Percentiles rank a stretch among this genome's conserved stretches.
phyloP scores from a whole-genome alignment of 1,284 basidiomycete genomes.

The Coriolopsis trogii region DNA sequence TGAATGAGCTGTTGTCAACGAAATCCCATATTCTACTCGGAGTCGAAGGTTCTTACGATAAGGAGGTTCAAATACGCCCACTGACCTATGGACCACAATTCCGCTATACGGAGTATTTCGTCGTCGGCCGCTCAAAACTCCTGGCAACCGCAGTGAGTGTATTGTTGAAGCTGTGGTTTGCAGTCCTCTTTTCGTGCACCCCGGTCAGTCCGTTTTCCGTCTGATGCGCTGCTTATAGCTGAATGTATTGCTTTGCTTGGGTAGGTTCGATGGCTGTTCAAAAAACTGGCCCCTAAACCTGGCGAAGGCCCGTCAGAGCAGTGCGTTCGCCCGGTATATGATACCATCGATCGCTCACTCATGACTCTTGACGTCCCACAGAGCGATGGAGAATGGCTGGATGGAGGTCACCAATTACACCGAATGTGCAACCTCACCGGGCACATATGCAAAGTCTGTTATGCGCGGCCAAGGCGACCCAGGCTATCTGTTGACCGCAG shows the following conservation, averaged over 20 bases:
- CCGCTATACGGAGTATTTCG: constrained; percentile 74
- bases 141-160: not conserved
- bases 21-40: not conserved
- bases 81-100: constrained; percentile 66
- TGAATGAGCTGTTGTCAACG: constrained; percentile 49
- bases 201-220: not conserved
- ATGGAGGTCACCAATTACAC: constrained; percentile 63
- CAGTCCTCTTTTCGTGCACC: not conserved
- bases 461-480: constrained; percentile 75
- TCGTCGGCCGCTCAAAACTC: constrained; percentile 36
- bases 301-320: constrained; percentile 67
- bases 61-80: constrained; percentile 25
- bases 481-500: constrained; percentile 66
- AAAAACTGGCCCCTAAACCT: constrained; percentile 51
- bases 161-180: constrained; percentile 39
- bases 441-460: constrained; percentile 61
- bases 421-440: constrained; percentile 43
- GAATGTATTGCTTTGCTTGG: not conserved
- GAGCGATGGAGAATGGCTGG: constrained; percentile 58
- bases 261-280: constrained; percentile 58
- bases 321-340: constrained; percentile 39
- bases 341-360: not conserved
- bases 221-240: too few relatives aligned
- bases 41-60: not conserved
- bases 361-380: constrained; percentile 27